Conservation (phyloP, 2,329 filamentous ascomycete genomes). For the Paramyrothecium sp. region DNA sequence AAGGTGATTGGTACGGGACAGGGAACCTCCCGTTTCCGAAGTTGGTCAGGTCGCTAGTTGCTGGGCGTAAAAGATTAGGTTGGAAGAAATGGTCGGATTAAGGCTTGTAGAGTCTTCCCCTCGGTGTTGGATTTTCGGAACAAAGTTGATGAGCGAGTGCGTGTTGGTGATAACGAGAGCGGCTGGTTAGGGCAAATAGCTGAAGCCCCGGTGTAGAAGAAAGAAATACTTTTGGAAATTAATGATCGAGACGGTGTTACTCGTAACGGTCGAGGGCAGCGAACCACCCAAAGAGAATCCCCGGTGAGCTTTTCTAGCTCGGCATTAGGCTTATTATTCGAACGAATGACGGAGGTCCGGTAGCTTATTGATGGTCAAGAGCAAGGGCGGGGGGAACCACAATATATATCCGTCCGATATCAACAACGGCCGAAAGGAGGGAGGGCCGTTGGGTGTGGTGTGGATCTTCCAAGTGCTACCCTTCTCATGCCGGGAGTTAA, state of each 20-base stretch:
- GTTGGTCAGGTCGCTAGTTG: constrained; percentile 19
- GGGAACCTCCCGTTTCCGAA: constrained; percentile 25
- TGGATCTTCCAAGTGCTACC: neutral
- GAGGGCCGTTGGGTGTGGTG: constrained; percentile 1
- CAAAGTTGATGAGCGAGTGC: too few species aligned
- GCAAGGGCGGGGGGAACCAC: neutral
- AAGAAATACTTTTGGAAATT: neutral
- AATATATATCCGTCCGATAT: constrained; percentile 4
- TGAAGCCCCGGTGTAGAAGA: neutral
- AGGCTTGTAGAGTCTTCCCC: constrained; percentile 23
- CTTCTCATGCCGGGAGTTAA: constrained; percentile 2
- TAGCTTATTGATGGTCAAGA: neutral
- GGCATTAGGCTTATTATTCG: neutral
- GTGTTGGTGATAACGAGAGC: too few species aligned
- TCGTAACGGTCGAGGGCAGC: neutral
- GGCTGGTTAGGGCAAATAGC: too few species aligned
- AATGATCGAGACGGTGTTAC: too few species aligned
- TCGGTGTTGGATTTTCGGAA: neutral
- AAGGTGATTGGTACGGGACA: constrained; percentile 20
- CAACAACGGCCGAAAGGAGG: neutral
- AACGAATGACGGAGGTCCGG: neutral
- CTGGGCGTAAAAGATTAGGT: constrained; percentile 16
- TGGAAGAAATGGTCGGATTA: constrained; percentile 18
- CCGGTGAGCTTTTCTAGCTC: neutral
- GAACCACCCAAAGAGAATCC: neutral